Base-by-base conservation (phyloP, 768 basidiomycete species). In the Trametes maxima region DNA sequence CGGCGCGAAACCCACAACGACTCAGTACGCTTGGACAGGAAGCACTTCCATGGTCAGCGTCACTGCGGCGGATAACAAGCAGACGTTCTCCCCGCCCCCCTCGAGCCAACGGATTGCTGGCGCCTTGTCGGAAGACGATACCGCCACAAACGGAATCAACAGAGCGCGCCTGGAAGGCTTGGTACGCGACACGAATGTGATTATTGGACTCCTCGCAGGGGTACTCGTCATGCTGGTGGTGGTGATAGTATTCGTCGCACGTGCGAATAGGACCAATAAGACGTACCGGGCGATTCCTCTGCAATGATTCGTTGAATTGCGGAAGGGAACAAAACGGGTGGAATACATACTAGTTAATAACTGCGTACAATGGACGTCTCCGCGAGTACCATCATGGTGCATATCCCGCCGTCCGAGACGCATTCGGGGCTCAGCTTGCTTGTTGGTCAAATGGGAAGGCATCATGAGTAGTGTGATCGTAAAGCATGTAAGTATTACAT, bases 151-250 rank as follows among this genome's bases (percentile, higher is more conserved):
- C 28, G 8, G 28, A 33, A 33, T 33, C 28, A 8, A 33, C 28
- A 8, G 28, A 3, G 44, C 28, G 28, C 28, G 28, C 4, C 28
- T 33, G 28, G 28, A 33, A 33, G 28, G 28, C 28, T 51, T 63
- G 16, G 33, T 19, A 37, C 44, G 52, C 16, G 43, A 54, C 52
- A 49, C 56, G 11, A 59, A 57, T 21, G 54, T 64, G 48, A 56
- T 59, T 40, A n/a, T 64, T 17, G 57, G 58, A 4, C 25, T 64
- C 10, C 35, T 64, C 47, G 58, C 47, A 5, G 63, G 21, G 6
- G 54, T 59, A 1, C 33, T 64, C 17, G 40, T 57, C 3, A 21
- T 64, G 47, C 47, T 64, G 5, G 10, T 60, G 7, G 49, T 56
- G 11, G 28, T 55, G 11, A 19, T 47, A 28, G 54, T 22, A n/a